Evolutionary conservation across 768 basidiomycete genomes (phyloP).

Genomic region (Holtermannia corniformis): DNA sequence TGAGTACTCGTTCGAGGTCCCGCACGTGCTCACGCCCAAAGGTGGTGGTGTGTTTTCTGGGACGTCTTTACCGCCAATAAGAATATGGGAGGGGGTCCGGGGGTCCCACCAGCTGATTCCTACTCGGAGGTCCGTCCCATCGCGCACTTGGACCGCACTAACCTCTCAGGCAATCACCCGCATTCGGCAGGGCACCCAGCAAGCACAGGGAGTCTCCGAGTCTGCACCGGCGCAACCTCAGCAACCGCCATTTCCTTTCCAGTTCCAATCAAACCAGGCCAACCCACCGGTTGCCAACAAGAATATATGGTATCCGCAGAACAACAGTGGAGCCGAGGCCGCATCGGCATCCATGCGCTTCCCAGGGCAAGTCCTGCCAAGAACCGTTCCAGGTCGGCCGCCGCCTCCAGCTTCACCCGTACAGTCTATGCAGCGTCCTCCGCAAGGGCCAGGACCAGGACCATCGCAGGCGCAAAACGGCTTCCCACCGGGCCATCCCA

Average conservation of each 20-base stretch:
- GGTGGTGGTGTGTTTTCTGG: slow-evolving; percentile 41
- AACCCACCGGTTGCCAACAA: background rate
- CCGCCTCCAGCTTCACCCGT: slow-evolving; percentile 14
- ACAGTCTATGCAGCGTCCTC: slow-evolving; percentile 7
- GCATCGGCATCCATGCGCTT: slow-evolving; percentile 18
- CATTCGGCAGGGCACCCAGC: slow-evolving; percentile 17
- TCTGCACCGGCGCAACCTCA: slow-evolving; percentile 7
- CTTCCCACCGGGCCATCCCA: slow-evolving; percentile 16
- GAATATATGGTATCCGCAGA: slow-evolving; percentile 6
- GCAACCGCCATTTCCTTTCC: slow-evolving; percentile 12
- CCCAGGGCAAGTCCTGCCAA: slow-evolving; percentile 11
- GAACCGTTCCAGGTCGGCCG: slow-evolving; percentile 1
- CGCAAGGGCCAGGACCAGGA: background rate
- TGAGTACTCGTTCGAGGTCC: slow-evolving; percentile 26
- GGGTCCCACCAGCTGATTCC: slow-evolving; percentile 22
- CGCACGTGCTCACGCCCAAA: slow-evolving; percentile 6
- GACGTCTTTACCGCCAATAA: slow-evolving; percentile 37
- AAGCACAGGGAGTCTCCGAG: slow-evolving; percentile 5
- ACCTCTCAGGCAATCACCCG: slow-evolving; percentile 29
- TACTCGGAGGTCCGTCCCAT: slow-evolving; percentile 34
- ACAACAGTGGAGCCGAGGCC: background rate
- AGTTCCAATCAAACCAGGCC: slow-evolving; percentile 3
- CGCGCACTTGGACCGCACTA: background rate
- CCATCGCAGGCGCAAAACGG: background rate
- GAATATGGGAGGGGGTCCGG: slow-evolving; percentile 17